Conservation (phyloP, 2,329 filamentous ascomycete genomes). For the Claviceps sp. region DNA sequence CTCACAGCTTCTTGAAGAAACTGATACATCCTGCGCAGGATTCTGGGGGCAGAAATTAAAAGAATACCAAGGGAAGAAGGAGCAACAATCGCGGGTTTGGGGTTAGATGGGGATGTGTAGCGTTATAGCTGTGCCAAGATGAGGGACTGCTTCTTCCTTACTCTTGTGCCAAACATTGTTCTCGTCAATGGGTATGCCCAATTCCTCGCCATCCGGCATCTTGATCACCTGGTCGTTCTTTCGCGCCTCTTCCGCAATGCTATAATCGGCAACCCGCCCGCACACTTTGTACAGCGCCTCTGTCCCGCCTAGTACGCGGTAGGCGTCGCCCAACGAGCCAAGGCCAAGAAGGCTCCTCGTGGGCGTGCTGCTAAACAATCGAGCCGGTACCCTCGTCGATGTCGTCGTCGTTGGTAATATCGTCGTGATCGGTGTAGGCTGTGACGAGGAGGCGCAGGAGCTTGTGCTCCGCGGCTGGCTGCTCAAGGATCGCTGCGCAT, state of each 20-base stretch:
- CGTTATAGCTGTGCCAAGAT: neutral
- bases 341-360: conserved; percentile 20
- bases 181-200: conserved; percentile 38
- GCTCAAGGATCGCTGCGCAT: conserved; percentile 10
- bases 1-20: no score
- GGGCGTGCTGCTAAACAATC: conserved; percentile 25
- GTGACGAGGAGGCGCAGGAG: neutral
- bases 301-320: conserved; percentile 67
- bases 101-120: conserved; percentile 3
- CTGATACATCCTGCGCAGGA: no score
- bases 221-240: conserved; percentile 55
- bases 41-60: neutral
- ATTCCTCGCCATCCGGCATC: conserved; percentile 66
- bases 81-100: neutral
- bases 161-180: conserved; percentile 58
- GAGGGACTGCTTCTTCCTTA: conserved; percentile 22
- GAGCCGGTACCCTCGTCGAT: conserved; percentile 9
- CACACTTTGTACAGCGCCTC: conserved; percentile 68
- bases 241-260: conserved; percentile 52
- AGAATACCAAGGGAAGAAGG: neutral
- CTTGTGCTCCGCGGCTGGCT: neutral
- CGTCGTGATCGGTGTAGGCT: neutral
- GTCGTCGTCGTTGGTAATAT: conserved; percentile 3
- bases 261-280: conserved; percentile 60
- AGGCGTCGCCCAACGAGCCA: conserved; percentile 31